These are phyloP conservation scores for Tolypocladium ovalisporum DNA, from an alignment of 2,329 filamentous ascomycete genomes.

Conservation along the genomic window DNA sequence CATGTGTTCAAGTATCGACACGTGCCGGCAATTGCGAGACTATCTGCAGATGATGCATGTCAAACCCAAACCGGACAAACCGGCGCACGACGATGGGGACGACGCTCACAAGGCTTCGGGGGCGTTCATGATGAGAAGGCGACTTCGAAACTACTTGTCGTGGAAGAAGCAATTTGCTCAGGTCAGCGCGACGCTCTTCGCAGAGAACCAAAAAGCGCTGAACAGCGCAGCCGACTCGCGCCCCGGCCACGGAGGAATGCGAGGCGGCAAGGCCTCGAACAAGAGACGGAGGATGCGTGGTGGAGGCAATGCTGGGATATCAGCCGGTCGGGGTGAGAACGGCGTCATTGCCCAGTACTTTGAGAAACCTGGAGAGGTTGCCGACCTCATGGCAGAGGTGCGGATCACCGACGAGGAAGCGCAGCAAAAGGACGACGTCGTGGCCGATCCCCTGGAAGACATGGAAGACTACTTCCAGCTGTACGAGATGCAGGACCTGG, in stretches of 20 bases:
- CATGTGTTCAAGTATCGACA: conserved; percentile 86
- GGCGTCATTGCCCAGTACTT: conserved; percentile 68
- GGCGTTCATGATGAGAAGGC: conserved; percentile 81
- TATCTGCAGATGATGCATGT: conserved; percentile 88
- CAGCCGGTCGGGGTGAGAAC: conserved; percentile 54
- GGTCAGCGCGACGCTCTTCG: conserved; percentile 68
- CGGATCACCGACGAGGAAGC: conserved; percentile 70
- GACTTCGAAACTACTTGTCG: conserved; percentile 71
- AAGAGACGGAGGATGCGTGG: conserved; percentile 80
- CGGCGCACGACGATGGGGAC: conserved; percentile 27
- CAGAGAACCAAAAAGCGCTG: conserved; percentile 69
- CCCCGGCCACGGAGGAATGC: conserved; percentile 30
- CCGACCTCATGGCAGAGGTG: conserved; percentile 71
- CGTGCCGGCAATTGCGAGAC: conserved; percentile 79
- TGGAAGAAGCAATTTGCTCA: conserved; percentile 89
- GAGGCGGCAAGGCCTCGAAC: conserved; percentile 59
- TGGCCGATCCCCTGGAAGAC: conserved; percentile 68
- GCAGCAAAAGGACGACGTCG: conserved; percentile 64
- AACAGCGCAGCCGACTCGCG: conserved; percentile 53
- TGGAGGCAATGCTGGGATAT: conserved; percentile 51
- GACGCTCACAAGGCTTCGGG: conserved; percentile 58
- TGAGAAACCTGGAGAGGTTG: conserved; percentile 74
- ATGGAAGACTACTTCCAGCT: conserved; percentile 90
- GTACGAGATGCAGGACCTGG: conserved; percentile 80
- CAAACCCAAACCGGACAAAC: conserved; percentile 38